These are phyloP conservation scores for Andrographis paniculata DNA, from an alignment of 305 asterid species.

Conservation along the genomic window DNA sequence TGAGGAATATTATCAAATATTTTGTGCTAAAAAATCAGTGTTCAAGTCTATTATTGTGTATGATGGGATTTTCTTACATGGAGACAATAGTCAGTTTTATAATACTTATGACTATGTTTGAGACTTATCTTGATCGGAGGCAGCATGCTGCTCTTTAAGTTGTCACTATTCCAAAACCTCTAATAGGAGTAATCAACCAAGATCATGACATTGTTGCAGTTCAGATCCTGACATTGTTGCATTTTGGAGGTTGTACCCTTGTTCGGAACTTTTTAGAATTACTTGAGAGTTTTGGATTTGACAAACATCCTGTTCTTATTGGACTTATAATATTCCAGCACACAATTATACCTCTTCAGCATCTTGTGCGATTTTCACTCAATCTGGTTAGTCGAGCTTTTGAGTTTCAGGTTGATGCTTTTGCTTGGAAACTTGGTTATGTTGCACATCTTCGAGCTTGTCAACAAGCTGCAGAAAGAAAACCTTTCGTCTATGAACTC, in stretches of 20 bases:
- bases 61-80: no score
- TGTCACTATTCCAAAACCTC: no score
- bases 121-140: no score
- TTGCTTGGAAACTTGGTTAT: conserved; percentile 93
- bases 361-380: conserved; percentile 74
- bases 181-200: no score
- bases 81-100: no score
- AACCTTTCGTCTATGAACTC: conserved; percentile 90
- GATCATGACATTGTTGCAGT: no score
- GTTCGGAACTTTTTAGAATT: conserved; percentile 88
- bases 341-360: conserved; percentile 91
- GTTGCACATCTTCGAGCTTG: conserved; percentile 77
- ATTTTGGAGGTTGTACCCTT: conserved; percentile 94
- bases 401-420: conserved; percentile 99
- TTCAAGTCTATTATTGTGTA: no score
- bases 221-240: conserved; percentile 89
- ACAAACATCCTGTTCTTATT: conserved; percentile 93
- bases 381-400: conserved; percentile 94
- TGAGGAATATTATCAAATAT: no score
- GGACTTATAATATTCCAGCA: conserved; percentile 98
- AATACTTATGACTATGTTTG: no score
- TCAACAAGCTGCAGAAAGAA: conserved; percentile 93
- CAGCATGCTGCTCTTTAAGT: no score
- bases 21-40: no score
- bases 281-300: conserved; percentile 96